Base-by-base conservation (phyloP, 768 basidiomycete genomes). In the Cystobasidiopsis lactophilus region DNA sequence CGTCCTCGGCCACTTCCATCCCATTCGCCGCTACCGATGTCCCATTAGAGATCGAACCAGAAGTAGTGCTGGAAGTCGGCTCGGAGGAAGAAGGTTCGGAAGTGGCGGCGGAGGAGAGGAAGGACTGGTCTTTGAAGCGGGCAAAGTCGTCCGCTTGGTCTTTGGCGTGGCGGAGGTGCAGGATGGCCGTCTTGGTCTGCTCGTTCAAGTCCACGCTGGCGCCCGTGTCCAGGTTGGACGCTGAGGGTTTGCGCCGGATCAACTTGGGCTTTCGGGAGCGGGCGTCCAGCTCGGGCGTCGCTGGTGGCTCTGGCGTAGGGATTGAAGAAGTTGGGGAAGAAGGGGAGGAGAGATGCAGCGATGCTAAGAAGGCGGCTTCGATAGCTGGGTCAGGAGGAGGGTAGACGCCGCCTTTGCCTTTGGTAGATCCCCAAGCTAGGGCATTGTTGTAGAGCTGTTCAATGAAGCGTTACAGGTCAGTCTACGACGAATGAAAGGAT, bases 401-500 rank as follows among this genome's bases (percentile, higher is more conserved):
- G 33, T 54, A 57, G 18, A 63, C 55, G 23, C 62, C 58, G 35
- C 58, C 65, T 43, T 60, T 63, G 27, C 52, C 58, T 7, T 52
- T 39, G 1, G 19, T 31, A 1, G 45, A 40, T 3, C 63, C 66
- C 66, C 71, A 73, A 9, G 70, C 67, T 3, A 54, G 55, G 0
- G 57, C 19, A 54, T 82, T 80, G 18, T 81, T 80, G 66, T 98
- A 98, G 2, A 96, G 74, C 45, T 47, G 29, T 29, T n/a, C n/a
- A n/a, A n/a, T n/a, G n/a, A n/a, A n/a, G n/a, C n/a, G n/a, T n/a
- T n/a, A n/a, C n/a, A n/a, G n/a, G n/a, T n/a, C n/a, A n/a, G n/a
- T n/a, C n/a, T n/a, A n/a, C 14, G 24, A 47, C 10, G 14, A 9
- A 21, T 27, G 45, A 27, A 11, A 43, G 41, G 30, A 9, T 47